A percentile compares a stretch with the other conserved stretches of the same genome.
Conservation (phyloP, 2,329 filamentous ascomycete species). For the Fusarium tricinctum region DNA sequence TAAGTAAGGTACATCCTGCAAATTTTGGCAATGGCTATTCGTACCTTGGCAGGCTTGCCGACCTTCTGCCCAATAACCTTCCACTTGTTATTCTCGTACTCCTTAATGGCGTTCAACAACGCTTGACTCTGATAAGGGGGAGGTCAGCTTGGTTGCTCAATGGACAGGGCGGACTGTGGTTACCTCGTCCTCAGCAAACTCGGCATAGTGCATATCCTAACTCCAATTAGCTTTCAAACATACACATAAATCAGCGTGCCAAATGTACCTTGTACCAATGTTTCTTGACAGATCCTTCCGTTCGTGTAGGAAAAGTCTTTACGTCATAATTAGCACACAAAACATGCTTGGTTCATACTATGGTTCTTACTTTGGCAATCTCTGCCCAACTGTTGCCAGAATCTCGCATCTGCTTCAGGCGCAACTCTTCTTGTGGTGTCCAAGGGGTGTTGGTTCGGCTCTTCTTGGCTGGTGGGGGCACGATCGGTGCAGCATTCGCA, state of each 20-base stretch:
- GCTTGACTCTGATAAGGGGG: conserved; percentile 73
- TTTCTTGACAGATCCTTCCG: conserved; percentile 98
- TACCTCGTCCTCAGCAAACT: conserved; percentile 98
- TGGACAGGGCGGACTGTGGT: conserved; percentile 50
- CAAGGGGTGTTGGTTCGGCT: conserved; percentile 98
- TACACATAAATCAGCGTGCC: neutral
- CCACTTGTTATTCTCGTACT: conserved; percentile 99
- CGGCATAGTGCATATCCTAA: conserved; percentile 98
- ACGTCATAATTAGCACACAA: conserved; percentile 7
- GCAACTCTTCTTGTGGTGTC: conserved; percentile 93
- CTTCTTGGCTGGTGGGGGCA: conserved; percentile 81
- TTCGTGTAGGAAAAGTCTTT: conserved; percentile 92
- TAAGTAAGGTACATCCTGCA: conserved; percentile 3
- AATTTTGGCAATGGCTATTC: neutral
- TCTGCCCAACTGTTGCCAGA: conserved; percentile 96
- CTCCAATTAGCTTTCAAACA: conserved; percentile 23
- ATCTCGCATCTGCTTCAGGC: conserved; percentile 94
- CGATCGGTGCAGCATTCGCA: conserved; percentile 47
- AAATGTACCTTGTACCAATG: conserved; percentile 94
- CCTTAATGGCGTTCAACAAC: conserved; percentile 93
- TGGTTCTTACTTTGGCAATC: conserved; percentile 90
- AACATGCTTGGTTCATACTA: conserved; percentile 4
- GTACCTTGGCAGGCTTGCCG: conserved; percentile 91
- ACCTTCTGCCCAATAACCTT: conserved; percentile 97
- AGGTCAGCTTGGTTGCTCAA: conserved; percentile 39